Percentiles rank a stretch among this genome's conserved stretches.
Conservation (phyloP, 192 early-diverging fungal species). For the Coemansia sp. region DNA sequence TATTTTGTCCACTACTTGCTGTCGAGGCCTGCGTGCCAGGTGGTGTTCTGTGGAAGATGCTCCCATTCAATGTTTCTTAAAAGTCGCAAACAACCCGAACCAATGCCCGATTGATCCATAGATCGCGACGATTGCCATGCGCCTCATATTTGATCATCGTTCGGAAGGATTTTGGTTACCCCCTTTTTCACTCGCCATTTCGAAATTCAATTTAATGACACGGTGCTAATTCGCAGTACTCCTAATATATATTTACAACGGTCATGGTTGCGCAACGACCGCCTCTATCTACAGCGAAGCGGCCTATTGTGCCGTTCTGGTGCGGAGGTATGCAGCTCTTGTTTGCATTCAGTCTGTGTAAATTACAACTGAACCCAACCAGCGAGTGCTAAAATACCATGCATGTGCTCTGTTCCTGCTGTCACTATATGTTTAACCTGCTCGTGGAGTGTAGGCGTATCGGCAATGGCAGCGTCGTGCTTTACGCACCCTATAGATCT, state of each 20-base stretch:
- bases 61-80: neutral
- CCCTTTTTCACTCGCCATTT: neutral
- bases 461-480: conserved; percentile 55
- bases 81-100: neutral
- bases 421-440: neutral
- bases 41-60: too few relatives aligned
- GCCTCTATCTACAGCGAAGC: neutral
- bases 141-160: neutral
- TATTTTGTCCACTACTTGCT: too few relatives aligned
- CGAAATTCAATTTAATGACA: neutral
- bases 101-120: neutral
- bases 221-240: neutral
- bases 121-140: neutral
- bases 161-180: neutral
- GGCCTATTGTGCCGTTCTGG: conserved; percentile 53
- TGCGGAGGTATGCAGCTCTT: conserved; percentile 41
- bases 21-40: too few relatives aligned
- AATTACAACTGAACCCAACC: neutral
- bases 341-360: neutral
- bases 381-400: neutral
- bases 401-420: neutral
- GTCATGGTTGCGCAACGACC: conserved; percentile 10
- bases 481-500: conserved; percentile 85
- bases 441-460: conserved; percentile 31
- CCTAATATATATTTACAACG: conserved; percentile 1